Evolutionary conservation across 345 rosid species (phyloP), one percentile per base, ranked within the genome.

Genomic region (Rhodamnia argentea): DNA sequence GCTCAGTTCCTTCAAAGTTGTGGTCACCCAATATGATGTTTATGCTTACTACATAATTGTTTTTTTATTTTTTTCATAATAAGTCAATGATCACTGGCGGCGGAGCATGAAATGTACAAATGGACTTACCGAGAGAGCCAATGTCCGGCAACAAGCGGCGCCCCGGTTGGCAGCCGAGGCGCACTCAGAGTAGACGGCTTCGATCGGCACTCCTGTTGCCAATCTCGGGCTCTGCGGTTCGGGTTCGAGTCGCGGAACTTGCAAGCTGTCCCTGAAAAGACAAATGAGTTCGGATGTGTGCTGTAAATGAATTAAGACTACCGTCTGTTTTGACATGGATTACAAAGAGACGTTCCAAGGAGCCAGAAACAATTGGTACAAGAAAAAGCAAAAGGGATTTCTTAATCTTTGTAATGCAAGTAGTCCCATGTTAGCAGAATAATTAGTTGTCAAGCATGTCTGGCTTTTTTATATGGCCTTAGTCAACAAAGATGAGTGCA

Each of bases 81-180:
- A 47, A 27, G 37, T 24, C 11, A 37, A 56, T n/a, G 23, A 53
- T 20, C n/a, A 57, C 14, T 24, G 26, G 51, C 10, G 52, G 64
- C 51, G 32, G 70, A 37, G 81, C 26, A 32, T 70, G 81, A 37
- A 70, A 8, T 37, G 44, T 18, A 22, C 24, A 32, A 8, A 2
- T 32, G 14, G 59, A 92, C 96, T 87, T 88, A 96, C 99, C 14
- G 87, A 88, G 23, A 96, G 87, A 75, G 96, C 98, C 85, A 95
- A 85, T 7, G 91, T 88, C 82, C 96, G 91, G 91, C 93, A 96
- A 85, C 90, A 92, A 16, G 91, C 86, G 44, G 93, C 94, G 57
- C 90, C 92, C 86, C 91, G 89, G 76, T 91, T 93, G 4, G 93
- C 92, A 4, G 91, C 90, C 7, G 94, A 86, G 13, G 86, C 51